Evolutionary conservation across 331 rosid genomes (phyloP), one percentile per base, ranked within the genome.

Genomic region (Acacia concinna): DNA sequence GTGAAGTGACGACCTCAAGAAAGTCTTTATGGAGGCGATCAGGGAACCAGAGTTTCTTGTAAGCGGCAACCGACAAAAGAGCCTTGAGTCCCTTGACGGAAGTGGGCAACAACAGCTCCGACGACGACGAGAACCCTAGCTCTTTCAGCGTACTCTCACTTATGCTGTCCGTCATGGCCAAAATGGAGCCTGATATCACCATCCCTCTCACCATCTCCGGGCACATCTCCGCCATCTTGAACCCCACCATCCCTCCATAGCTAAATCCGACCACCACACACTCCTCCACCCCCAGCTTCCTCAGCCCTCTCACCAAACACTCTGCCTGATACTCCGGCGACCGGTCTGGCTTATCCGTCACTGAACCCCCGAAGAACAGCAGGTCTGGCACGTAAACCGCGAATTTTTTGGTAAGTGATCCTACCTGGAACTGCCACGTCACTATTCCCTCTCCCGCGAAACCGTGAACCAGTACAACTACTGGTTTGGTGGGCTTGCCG

Each of bases 381-480:
- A 95, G 92, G 77, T 95, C 99, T 0, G 99, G 99, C 34, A 95
- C 91, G 74, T 92, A 92, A 5, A 95, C 99, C 0, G 97, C 81
- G 90, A 88, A 92, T 0, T 84, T 85, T 46, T 95, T 95, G 0
- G 94, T 74, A 18, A 95, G 35, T 0, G 97, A 87, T 0, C 96
- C 97, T 0, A 94, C 84, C 74, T 95, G 99, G 67, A 95, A 95
- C 76, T 91, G 97, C 99, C 99, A 95, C 31, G 99, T 95, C 78
- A 95, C 92, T 1, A 95, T 87, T 0, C 99, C 99, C 35, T 95
- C 99, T 1, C 84, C 79, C 0, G 97, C 96, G 68, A 95, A 95
- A 4, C 99, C 99, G 57, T 93, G 99, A 0, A 93, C 60, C 8
- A 95, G 79, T 3, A 95, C 94, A 57, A 93, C 93, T 43, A 84